phyloP scores from a whole-genome alignment of 192 early-diverging fungal genomes.

The Irineochytrium annulatum region DNA sequence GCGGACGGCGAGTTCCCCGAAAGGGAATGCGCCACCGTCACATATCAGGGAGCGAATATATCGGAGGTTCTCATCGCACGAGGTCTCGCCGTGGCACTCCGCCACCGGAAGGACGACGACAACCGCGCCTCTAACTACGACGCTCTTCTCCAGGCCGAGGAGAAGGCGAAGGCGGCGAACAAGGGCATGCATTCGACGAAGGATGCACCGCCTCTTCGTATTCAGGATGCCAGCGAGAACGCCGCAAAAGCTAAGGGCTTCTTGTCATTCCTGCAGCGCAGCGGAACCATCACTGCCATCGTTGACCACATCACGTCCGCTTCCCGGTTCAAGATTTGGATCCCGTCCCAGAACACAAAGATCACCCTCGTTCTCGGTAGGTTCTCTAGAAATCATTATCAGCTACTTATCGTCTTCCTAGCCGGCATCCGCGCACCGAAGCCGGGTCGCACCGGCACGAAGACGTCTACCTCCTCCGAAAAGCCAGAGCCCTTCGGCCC shows the following conservation, averaged over 20 bases:
- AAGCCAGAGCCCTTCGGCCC: slow-evolving; percentile 81
- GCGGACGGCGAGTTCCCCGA: slow-evolving; percentile 79
- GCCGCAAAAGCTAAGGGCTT: slow-evolving; percentile 81
- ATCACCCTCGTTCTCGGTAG: slow-evolving; percentile 75
- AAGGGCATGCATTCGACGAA: slow-evolving; percentile 86
- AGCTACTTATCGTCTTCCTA: neutral
- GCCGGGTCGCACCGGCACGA: slow-evolving; percentile 49
- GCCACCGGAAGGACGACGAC: slow-evolving; percentile 80
- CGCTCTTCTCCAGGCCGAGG: slow-evolving; percentile 75
- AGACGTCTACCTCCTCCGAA: slow-evolving; percentile 41
- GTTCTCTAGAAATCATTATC: neutral
- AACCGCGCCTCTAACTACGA: slow-evolving; percentile 85
- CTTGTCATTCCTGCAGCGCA: slow-evolving; percentile 76
- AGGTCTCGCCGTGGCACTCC: slow-evolving; percentile 73
- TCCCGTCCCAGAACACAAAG: slow-evolving; percentile 81
- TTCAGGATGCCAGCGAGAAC: slow-evolving; percentile 80
- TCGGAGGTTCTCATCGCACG: slow-evolving; percentile 44
- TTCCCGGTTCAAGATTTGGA: slow-evolving; percentile 73
- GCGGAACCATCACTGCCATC: slow-evolving; percentile 68
- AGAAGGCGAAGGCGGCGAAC: slow-evolving; percentile 63
- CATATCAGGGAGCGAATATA: slow-evolving; percentile 52
- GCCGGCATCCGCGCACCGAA: slow-evolving; percentile 79
- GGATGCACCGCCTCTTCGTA: slow-evolving; percentile 66
- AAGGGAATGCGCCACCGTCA: slow-evolving; percentile 84
- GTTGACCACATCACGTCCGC: slow-evolving; percentile 85